phyloP scores from a whole-genome alignment of 2,329 filamentous ascomycete genomes.

The Drechslerella dactyloides region DNA sequence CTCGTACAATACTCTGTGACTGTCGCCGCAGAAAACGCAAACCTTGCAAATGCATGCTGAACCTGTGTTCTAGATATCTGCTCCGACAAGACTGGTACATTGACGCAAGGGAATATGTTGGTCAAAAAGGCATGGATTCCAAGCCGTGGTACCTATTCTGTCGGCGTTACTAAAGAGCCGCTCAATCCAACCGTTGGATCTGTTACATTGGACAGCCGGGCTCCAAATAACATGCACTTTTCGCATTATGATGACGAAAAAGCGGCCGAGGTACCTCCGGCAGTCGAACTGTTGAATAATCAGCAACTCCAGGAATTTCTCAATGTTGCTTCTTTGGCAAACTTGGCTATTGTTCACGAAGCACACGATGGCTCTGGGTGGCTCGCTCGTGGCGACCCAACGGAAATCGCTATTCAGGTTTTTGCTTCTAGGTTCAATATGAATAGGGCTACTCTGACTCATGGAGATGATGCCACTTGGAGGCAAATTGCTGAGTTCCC shows the following conservation, averaged over 20 bases:
- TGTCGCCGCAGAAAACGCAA: too few relatives aligned
- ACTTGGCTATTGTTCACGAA: slow-evolving; percentile 25
- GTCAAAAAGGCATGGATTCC: slow-evolving; percentile 68
- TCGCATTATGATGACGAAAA: too few relatives aligned
- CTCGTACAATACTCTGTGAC: too few relatives aligned
- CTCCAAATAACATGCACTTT: slow-evolving; percentile 56
- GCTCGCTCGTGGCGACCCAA: slow-evolving; percentile 71
- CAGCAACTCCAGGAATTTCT: slow-evolving; percentile 64
- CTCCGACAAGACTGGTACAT: slow-evolving; percentile 67
- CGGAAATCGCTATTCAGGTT: slow-evolving; percentile 77
- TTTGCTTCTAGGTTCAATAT: slow-evolving; percentile 73
- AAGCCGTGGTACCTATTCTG: slow-evolving; percentile 65
- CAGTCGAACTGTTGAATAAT: slow-evolving; percentile 58
- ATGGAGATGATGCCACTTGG: slow-evolving; percentile 62
- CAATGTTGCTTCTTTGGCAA: slow-evolving; percentile 66
- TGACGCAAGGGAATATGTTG: slow-evolving; percentile 70
- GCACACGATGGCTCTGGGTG: slow-evolving; percentile 60
- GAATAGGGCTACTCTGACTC: slow-evolving; percentile 64
- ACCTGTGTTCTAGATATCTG: slow-evolving; percentile 59
- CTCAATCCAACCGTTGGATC: slow-evolving; percentile 65
- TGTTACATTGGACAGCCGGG: slow-evolving; percentile 58
- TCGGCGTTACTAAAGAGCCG: slow-evolving; percentile 65
- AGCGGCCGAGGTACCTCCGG: too few relatives aligned
- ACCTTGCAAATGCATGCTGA: slow-evolving; percentile 2
- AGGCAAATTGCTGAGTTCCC: slow-evolving; percentile 71